Conservation (phyloP, 2,329 filamentous ascomycete genomes). For the Bipolaris gigantea region DNA sequence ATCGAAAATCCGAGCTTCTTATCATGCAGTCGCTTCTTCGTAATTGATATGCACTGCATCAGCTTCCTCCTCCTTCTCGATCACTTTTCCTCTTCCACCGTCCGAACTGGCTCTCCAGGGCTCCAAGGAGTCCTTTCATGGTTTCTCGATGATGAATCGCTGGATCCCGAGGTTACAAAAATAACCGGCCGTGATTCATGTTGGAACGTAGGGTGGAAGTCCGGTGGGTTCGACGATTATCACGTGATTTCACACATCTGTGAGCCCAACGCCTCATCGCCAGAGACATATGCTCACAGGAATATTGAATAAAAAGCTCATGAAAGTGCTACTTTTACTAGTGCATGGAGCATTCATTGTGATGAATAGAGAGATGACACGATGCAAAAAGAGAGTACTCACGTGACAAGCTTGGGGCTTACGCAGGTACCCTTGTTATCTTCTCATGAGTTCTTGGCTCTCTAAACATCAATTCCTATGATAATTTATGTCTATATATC, state of each 20-base stretch:
- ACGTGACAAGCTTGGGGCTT: too few relatives aligned
- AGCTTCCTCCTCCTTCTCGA: background rate
- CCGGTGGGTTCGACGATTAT: background rate
- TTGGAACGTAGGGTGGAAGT: background rate
- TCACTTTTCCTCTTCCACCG: background rate
- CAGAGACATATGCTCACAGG: too few relatives aligned
- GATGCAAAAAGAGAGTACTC: too few relatives aligned
- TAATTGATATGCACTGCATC: background rate
- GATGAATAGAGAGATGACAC: too few relatives aligned
- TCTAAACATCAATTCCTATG: too few relatives aligned
- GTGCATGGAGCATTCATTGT: too few relatives aligned
- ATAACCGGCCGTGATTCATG: constrained; percentile 1
- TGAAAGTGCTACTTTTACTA: too few relatives aligned
- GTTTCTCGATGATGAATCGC: background rate
- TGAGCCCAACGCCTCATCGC: too few relatives aligned
- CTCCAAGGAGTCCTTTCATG: background rate
- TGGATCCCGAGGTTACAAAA: constrained; percentile 1
- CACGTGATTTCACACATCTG: background rate
- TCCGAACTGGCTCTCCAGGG: background rate
- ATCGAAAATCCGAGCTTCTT: background rate
- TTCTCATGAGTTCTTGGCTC: too few relatives aligned
- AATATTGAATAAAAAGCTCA: too few relatives aligned
- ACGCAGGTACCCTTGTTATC: too few relatives aligned
- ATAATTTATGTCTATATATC: too few relatives aligned
- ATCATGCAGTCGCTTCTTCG: background rate